These are phyloP conservation scores for Brassica napus DNA, from an alignment of 345 rosid genomes.

Conservation along the genomic window DNA sequence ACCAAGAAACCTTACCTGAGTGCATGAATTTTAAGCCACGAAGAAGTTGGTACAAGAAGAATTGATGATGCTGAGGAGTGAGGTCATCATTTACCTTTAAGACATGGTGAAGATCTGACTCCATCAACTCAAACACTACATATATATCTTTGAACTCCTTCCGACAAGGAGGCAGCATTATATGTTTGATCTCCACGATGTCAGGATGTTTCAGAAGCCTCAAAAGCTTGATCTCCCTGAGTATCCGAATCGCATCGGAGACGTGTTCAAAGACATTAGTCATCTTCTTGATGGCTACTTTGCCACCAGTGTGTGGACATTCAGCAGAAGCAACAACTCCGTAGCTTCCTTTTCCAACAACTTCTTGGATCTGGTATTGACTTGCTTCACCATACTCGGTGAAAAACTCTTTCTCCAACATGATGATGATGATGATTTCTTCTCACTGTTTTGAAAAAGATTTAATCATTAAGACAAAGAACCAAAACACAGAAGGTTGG, in stretches of 20 bases:
- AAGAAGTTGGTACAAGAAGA: conserved; percentile 98
- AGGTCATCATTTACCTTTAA: conserved; percentile 87
- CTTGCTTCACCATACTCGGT: conserved; percentile 97
- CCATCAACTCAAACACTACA: conserved; percentile 98
- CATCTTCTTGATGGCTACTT: conserved; percentile 96
- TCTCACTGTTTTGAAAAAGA: conserved; percentile 10
- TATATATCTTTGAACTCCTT: conserved; percentile 92
- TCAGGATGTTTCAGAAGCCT: conserved; percentile 84
- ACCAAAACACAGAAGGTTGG: background rate
- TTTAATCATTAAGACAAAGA: background rate
- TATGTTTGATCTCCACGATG: conserved; percentile 87
- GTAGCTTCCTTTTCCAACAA: conserved; percentile 95
- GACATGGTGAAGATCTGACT: conserved; percentile 93
- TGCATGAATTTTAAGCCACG: conserved; percentile 92
- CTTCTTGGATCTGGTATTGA: conserved; percentile 91
- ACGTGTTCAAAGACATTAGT: conserved; percentile 88
- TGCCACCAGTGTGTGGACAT: conserved; percentile 90
- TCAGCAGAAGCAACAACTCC: conserved; percentile 96
- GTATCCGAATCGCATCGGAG: conserved; percentile 86
- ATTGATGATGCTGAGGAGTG: conserved; percentile 88
- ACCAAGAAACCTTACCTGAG: conserved; percentile 60
- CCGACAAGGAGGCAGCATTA: conserved; percentile 95
- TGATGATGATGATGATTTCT: conserved; percentile 27
- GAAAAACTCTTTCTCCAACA: conserved; percentile 90
- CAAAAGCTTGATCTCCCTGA: conserved; percentile 94